A percentile compares a stretch with the other conserved stretches of the same genome.
These are phyloP conservation scores for Thuidium tamariscinum DNA, from an alignment of 225 moss, liverwort and hornwort genomes.

Conservation along the genomic window DNA sequence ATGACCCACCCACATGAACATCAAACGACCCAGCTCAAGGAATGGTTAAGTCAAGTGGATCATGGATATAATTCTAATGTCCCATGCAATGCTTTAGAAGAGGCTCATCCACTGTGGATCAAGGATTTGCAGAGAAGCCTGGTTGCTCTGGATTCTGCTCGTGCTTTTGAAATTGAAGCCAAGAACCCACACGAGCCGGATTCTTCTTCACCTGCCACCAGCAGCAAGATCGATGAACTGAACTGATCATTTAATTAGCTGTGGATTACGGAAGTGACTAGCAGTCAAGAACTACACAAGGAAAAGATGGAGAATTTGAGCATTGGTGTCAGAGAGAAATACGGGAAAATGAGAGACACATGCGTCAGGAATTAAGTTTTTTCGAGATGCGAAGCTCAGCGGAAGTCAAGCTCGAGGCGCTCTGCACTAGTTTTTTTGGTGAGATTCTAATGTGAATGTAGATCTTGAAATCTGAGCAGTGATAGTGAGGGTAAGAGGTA, in stretches of 20 bases:
- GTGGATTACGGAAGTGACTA: not conserved
- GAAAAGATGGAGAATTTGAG: not conserved
- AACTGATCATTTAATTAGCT: not conserved
- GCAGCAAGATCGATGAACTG: not conserved
- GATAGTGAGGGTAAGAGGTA: not conserved
- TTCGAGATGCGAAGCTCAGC: too few relatives aligned
- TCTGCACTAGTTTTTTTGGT: not conserved
- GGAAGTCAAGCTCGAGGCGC: not conserved
- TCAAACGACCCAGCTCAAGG: not conserved
- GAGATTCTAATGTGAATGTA: too few relatives aligned
- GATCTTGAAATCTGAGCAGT: not conserved
- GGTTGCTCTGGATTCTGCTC: not conserved
- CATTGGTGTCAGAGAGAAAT: not conserved
- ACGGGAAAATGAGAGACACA: not conserved
- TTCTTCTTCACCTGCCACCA: not conserved
- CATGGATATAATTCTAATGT: too few relatives aligned
- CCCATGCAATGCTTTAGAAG: not conserved
- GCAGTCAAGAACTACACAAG: not conserved
- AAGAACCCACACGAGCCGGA: too few relatives aligned
- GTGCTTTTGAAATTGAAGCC: not conserved
- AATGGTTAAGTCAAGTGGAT: not conserved
- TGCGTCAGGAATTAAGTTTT: not conserved
- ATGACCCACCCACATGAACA: not conserved
- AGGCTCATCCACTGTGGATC: not conserved
- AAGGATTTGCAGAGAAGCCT: not conserved